Percentiles rank a stretch among this genome's conserved stretches.
Conservation (phyloP, 306 rosid genomes). For the Glycine latifolia region DNA sequence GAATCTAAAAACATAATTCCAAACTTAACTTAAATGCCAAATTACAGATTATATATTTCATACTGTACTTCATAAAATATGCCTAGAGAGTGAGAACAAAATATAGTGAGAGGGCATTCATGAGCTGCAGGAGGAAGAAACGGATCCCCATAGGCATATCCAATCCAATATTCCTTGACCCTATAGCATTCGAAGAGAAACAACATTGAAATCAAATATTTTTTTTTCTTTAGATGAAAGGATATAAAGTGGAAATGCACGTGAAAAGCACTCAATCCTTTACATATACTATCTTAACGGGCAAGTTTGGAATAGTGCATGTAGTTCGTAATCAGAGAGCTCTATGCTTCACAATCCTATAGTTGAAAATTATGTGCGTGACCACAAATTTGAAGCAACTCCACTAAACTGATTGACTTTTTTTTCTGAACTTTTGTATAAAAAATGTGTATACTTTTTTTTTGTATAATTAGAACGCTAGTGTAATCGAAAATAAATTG, state of each 20-base stretch:
- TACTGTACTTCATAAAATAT: not conserved
- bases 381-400: slow-evolving; percentile 49
- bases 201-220: slow-evolving; percentile 20
- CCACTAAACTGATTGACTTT: slow-evolving; percentile 29
- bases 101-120: not conserved
- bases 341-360: slow-evolving; percentile 31
- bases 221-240: not conserved
- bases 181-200: slow-evolving; percentile 35
- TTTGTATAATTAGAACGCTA: not conserved
- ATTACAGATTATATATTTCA: not conserved
- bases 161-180: slow-evolving; percentile 28
- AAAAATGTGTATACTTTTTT: not conserved
- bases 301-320: slow-evolving; percentile 57
- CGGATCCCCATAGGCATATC: not conserved
- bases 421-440: not conserved
- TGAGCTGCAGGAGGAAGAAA: not conserved
- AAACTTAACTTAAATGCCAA: not conserved
- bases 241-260: slow-evolving; percentile 51
- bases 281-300: slow-evolving; percentile 44
- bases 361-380: slow-evolving; percentile 38
- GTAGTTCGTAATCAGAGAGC: slow-evolving; percentile 26
- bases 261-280: slow-evolving; percentile 31
- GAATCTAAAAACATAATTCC: not conserved
- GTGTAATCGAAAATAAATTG: not conserved
- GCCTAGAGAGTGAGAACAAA: not conserved